Evolutionary conservation across 192 early-diverging fungal genomes (phyloP), one percentile per base, ranked within the genome.

Genomic region (Diversispora eburnea): DNA sequence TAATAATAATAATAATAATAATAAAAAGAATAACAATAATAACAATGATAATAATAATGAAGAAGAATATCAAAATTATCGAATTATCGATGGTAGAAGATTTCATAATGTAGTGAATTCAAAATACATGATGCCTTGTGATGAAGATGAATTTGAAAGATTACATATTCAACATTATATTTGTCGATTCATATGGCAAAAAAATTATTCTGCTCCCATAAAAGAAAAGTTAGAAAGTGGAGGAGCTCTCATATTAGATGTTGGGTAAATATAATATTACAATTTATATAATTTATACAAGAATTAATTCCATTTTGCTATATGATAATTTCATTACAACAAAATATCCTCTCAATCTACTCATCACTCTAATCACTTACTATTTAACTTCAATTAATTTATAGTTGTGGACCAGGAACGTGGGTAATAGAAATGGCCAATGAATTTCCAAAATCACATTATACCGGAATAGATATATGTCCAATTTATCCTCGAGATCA

Each of bases 141-240:
- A 85, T 52, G 80, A 82, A 67, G 74, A 77, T 52, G 84, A 81
- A 66, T 74, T 81, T 74, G 80, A 81, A 54, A 78, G 80, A 77
- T 39, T 68, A 39, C 9, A 52, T 13, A 5, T 41, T 8, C 20
- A 51, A 41, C 67, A 68, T 52, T 68, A 68, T 51, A 68, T 68
- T 25, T 68, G 46, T 48, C 22, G 49, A 68, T 13, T 43, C 49
- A 54, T 68, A 54, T 68, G 67, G 67, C 10, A 54, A 52, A 19
- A 17, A 39, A 68, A 68, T 39, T 68, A 51, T 68, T 54, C 49
- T 0, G 67, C 67, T 1, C 67, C 67, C 3, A 20, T 68, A 12
- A 48, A 39, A 12, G 67, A 54, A 22, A 68, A 13, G 19, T 39
- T 68, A 54, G 25, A 22, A 52, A 12, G 12, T 39, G 67, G 66